phyloP scores from a whole-genome alignment of 2,329 filamentous ascomycete genomes.

The Colletotrichum endophyticum region DNA sequence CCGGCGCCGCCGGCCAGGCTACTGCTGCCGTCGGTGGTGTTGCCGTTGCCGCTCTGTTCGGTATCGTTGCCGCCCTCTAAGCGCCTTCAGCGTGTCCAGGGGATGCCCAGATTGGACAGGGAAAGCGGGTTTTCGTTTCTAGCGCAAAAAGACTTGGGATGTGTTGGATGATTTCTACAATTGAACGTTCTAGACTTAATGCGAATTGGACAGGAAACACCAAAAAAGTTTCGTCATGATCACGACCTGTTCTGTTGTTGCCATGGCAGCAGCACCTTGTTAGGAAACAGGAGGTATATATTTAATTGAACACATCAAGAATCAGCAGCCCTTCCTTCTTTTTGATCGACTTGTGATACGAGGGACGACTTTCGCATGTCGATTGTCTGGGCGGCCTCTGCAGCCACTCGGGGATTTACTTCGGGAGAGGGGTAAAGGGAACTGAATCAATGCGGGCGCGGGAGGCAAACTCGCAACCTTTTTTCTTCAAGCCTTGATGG shows the following conservation, averaged over 20 bases:
- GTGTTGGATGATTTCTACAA: not conserved
- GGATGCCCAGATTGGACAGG: not conserved
- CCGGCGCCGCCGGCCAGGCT: not conserved
- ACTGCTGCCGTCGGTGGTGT: not conserved
- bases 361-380: not conserved
- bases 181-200: not conserved
- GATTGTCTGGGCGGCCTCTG: not conserved
- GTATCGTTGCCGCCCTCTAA: conserved; percentile 14
- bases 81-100: no score
- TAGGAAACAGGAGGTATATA: not conserved
- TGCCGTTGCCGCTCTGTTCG: conserved; percentile 10
- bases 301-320: not conserved
- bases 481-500: not conserved
- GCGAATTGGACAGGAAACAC: not conserved
- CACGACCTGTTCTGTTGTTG: not conserved
- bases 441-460: not conserved
- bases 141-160: not conserved
- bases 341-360: not conserved
- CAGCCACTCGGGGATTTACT: not conserved
- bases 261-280: not conserved
- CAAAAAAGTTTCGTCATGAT: not conserved
- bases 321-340: not conserved
- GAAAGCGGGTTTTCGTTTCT: not conserved
- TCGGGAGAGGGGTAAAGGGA: not conserved
- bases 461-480: not conserved